A percentile compares a stretch with the other conserved stretches of the same genome.
These are phyloP conservation scores for Ustilago hordei DNA, from an alignment of 1,284 basidiomycete species.

Conservation along the genomic window DNA sequence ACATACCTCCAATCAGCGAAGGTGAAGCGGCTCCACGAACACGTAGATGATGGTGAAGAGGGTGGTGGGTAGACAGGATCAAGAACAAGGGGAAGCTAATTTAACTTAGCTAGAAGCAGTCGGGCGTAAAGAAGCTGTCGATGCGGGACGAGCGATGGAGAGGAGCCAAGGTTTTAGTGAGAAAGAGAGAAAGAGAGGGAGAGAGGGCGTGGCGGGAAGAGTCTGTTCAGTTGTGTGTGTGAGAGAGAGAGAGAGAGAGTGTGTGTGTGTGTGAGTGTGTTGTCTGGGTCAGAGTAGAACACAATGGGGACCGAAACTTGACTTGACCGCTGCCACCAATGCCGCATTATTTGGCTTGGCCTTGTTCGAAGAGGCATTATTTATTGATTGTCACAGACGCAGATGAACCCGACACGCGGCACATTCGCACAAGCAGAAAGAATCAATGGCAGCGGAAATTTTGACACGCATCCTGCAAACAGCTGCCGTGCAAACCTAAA, in stretches of 20 bases:
- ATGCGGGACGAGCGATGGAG: neutral
- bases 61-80: neutral
- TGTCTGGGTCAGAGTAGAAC: neutral
- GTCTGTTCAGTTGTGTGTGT: neutral
- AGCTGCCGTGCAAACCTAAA: neutral
- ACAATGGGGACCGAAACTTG: constrained; percentile 3
- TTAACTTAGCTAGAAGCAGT: neutral
- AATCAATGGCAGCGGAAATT: neutral
- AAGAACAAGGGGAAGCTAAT: neutral
- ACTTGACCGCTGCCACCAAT: neutral
- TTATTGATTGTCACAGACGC: constrained; percentile 5
- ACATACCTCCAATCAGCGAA: neutral
- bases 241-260: neutral
- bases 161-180: neutral
- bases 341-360: neutral
- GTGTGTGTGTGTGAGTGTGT: neutral
- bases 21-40: neutral
- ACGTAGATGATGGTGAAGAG: constrained; percentile 1
- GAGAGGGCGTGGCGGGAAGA: neutral
- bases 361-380: constrained; percentile 7
- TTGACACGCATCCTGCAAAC: constrained; percentile 9
- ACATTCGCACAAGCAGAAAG: neutral
- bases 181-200: no score
- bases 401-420: constrained; percentile 9
- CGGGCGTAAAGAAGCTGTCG: constrained; percentile 9